Evolutionary conservation across 257 asterid genomes (phyloP).

Genomic region (Ajuga chamaepitys): DNA sequence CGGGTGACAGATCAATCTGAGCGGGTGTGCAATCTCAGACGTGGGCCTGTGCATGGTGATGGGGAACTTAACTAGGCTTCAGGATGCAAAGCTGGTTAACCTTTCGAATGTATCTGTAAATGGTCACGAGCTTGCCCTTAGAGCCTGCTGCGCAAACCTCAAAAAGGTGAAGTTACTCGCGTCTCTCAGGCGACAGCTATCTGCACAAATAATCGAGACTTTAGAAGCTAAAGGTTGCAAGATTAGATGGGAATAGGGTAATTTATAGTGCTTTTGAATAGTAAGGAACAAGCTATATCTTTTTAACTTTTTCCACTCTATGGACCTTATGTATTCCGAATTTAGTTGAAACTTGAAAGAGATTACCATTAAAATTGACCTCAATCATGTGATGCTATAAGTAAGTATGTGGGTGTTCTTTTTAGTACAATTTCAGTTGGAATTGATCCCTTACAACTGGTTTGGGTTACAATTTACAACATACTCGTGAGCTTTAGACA

Average conservation of each 20-base stretch:
- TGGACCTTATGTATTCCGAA: too few species aligned
- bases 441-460: too few species aligned
- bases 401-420: too few species aligned
- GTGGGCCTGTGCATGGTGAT: conserved; percentile 60
- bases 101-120: conserved; percentile 43
- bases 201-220: conserved; percentile 35
- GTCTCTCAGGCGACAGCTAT: conserved; percentile 29
- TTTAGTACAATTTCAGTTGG: too few species aligned
- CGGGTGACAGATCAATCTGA: conserved; percentile 56
- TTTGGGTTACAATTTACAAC: too few species aligned
- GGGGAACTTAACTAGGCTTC: conserved; percentile 61
- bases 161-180: conserved; percentile 57
- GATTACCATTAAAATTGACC: too few species aligned
- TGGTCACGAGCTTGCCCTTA: conserved; percentile 57
- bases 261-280: too few species aligned
- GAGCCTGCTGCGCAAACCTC: conserved; percentile 42
- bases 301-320: too few species aligned
- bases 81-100: conserved; percentile 52
- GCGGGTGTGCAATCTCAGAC: conserved; percentile 46
- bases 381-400: too few species aligned
- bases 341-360: too few species aligned
- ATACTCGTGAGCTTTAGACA: too few species aligned
- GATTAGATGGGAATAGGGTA: conserved; percentile 61
- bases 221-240: conserved; percentile 52
- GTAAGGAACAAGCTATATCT: too few species aligned